A percentile compares a stretch with the other conserved stretches of the same genome.
phyloP scores from a whole-genome alignment of 176 grass and related monocot genomes.

The Echinochloa phyllopogon region DNA sequence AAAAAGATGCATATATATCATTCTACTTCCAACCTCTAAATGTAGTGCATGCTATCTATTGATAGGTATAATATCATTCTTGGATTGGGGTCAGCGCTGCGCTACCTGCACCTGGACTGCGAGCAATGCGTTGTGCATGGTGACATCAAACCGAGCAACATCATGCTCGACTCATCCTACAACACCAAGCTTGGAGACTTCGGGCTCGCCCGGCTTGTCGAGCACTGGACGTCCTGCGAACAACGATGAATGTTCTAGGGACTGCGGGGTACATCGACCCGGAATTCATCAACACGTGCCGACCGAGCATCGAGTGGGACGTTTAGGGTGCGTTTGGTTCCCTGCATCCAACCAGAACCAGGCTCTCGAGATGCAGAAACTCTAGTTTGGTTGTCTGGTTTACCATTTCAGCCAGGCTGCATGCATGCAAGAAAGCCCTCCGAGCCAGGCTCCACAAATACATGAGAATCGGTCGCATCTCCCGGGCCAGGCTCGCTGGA shows the following conservation, averaged over 20 bases:
- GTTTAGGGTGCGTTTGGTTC: no score
- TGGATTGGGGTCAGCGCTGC: neutral
- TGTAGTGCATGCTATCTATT: neutral
- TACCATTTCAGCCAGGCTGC: no score
- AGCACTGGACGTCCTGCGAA: neutral
- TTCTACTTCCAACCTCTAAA: no score
- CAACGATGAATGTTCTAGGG: neutral
- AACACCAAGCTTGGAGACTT: neutral
- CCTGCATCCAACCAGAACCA: no score
- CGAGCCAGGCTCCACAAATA: no score
- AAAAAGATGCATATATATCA: no score
- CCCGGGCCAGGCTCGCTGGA: no score
- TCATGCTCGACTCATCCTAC: neutral
- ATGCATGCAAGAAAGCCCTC: no score
- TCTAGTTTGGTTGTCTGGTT: no score
- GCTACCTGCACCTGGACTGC: neutral
- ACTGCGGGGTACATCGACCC: neutral
- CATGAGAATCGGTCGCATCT: no score
- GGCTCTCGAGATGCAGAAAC: no score
- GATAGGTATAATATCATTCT: neutral
- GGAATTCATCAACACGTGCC: neutral
- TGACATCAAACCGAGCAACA: constrained; percentile 15
- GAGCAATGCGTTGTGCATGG: neutral
- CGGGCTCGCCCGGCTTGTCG: neutral
- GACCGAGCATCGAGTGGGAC: neutral